Evolutionary conservation across 75 land plant species (phyloP), one percentile per base, ranked within the genome.

Genomic region (Pseudotsuga menziesii): DNA sequence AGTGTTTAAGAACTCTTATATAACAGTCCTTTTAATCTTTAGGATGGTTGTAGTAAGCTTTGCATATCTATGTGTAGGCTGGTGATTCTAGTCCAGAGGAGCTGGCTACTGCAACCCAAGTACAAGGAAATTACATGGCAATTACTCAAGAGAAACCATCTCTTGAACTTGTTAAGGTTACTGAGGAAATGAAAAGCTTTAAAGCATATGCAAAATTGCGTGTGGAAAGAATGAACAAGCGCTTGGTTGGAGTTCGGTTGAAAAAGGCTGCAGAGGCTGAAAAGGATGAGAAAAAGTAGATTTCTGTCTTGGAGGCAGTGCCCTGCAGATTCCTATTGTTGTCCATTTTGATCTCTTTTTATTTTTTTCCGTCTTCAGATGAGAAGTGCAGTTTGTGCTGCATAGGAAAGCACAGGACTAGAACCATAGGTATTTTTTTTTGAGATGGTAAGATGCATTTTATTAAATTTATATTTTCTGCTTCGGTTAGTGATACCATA

Each of bases 71-170:
- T 4, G 6, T 57, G 59, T 75, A 91, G 93, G 83, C 78, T 80
- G 91, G 92, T 75, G 93, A 91, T 79, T 87, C 93, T 29, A 72
- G 78, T 61, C 76, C 89, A 13, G 92, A 89, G 83, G 92, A 87
- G 56, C 74, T 91, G 58, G 87, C 86, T 13, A 86, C 74, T 64
- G 94, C 92, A 2, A 91, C 91, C 61, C 94, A 91, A 60, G 77
- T 89, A 54, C 82, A 81, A 56, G 93, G 91, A 15, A 19, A 77
- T n/a, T 86, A 82, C 74, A 27, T 91, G 87, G 85, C 94, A n/a
- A 89, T 89, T 62, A 76, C 61, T 11, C 77, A 83, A 29, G 83
- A 91, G 81, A 80, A 84, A 79, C 88, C 90, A 14, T 17, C 85
- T 52, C 88, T 85, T 13, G 92, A 89, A 80, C 78, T 89, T 61